Base-by-base conservation (phyloP, 208 protist species). In the Vickermania spadyakhi region DNA sequence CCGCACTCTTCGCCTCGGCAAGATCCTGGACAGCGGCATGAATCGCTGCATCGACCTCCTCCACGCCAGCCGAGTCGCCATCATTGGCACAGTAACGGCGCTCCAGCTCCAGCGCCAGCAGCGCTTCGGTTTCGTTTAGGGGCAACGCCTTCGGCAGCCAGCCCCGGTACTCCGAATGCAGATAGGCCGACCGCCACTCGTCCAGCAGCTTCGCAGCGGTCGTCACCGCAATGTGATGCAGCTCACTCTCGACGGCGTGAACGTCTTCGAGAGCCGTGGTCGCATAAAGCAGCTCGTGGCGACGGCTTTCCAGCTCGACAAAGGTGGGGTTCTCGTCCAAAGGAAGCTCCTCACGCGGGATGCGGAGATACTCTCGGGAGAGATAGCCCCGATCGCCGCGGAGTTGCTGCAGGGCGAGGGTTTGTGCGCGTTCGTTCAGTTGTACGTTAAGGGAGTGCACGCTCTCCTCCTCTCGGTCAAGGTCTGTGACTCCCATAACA, bases 301-400 rank as follows among this genome's bases (percentile, higher is more conserved):
- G 75, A 27, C 59, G 31, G 3, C 58, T 61, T 64, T 91, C 79
- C 50, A 64, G 66, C 23, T 65, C 56, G 22, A 72, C 50, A 62
- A 89, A 89, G n/a, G 58, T 31, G 1, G 55, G 58, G 59, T 76
- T 63, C 1, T 68, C 49, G 53, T 77, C 66, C 0, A 89, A 64
- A n/a, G 75, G 78, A 21, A 89, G 63, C 51, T 84, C 76, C 2
- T 68, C 55, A 23, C 71, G 66, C 2, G 64, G 59, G 5, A 86
- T 71, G 56, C 73, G 71, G 11, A 79, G 60, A 22, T 75, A 62
- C 1, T 72, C 65, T n/a, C 64, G 51, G 18, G 83, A 61, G 55
- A 76, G 80, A 41, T 66, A 68, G 11, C 31, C 50, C 23, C 80
- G 76, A 49, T 88, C 68, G 0, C 50, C 50, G 28, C 62, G 66